phyloP scores from a whole-genome alignment of 805 yeast genomes.

The Clavispora vitiphila region DNA sequence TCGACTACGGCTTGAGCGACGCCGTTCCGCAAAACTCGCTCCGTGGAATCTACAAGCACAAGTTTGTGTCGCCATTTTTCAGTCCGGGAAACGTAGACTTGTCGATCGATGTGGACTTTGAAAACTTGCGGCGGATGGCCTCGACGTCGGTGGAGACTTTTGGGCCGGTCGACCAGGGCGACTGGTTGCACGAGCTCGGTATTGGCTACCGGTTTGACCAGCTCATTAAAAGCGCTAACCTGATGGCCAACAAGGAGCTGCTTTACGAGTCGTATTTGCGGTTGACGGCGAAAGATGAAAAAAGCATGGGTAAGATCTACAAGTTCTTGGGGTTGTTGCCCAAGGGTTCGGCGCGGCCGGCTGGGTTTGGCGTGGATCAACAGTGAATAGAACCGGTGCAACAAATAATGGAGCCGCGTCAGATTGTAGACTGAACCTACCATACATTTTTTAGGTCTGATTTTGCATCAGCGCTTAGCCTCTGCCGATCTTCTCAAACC shows the following conservation, averaged over 20 bases:
- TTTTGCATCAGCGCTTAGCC: no score
- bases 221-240: constrained; percentile 37
- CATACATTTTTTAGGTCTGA: no score
- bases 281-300: constrained; percentile 54
- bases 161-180: constrained; percentile 73
- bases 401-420: no score
- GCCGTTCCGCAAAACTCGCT: constrained; percentile 67
- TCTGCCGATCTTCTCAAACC: no score
- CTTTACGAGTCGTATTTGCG: constrained; percentile 56
- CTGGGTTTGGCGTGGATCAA: constrained; percentile 40
- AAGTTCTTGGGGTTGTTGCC: constrained; percentile 66
- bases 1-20: constrained; percentile 70
- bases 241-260: constrained; percentile 45
- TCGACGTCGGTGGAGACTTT: constrained; percentile 22
- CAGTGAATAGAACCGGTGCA: no score
- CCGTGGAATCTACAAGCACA: constrained; percentile 69
- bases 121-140: constrained; percentile 37
- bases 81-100: constrained; percentile 77
- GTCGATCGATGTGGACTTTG: constrained; percentile 80
- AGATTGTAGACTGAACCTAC: no score
- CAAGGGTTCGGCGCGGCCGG: constrained; percentile 35
- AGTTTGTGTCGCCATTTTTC: constrained; percentile 68
- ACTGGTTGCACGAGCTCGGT: constrained; percentile 73
- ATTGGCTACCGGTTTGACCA: constrained; percentile 65
- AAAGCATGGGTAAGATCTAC: constrained; percentile 72